These are phyloP conservation scores for Salix purpurea DNA, from an alignment of 345 rosid genomes.

Conservation along the genomic window DNA sequence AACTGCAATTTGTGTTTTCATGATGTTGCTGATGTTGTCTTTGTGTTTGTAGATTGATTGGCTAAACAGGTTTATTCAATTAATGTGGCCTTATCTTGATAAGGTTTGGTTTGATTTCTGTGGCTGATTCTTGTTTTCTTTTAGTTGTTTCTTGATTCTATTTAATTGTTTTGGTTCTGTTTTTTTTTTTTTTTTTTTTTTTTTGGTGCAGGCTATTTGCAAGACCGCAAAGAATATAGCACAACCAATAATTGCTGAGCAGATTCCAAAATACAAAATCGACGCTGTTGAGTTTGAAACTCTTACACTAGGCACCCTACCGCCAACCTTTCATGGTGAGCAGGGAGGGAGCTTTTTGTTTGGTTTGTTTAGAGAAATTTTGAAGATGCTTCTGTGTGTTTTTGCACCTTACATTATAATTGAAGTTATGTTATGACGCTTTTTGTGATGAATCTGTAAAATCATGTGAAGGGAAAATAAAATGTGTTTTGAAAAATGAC, in stretches of 20 bases:
- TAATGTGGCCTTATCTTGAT: conserved; percentile 96
- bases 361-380: neutral
- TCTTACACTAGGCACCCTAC: conserved; percentile 82
- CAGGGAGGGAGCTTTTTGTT: neutral
- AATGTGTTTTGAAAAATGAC: neutral
- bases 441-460: neutral
- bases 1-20: neutral
- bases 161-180: conserved; percentile 1
- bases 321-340: conserved; percentile 87
- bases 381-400: neutral
- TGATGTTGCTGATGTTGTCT: neutral
- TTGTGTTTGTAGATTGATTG: conserved; percentile 65
- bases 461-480: neutral
- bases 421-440: neutral
- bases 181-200: neutral
- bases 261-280: conserved; percentile 85
- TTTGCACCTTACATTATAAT: neutral
- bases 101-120: conserved; percentile 63
- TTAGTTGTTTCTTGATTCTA: conserved; percentile 8
- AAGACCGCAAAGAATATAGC: conserved; percentile 64
- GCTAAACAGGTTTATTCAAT: conserved; percentile 71
- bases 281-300: conserved; percentile 82
- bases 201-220: conserved; percentile 73
- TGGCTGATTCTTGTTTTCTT: neutral
- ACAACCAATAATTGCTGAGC: conserved; percentile 82